A percentile compares a stretch with the other conserved stretches of the same genome.
Evolutionary conservation across 225 moss, liverwort and hornwort genomes (phyloP).

Genomic region (Bryum argenteum): DNA sequence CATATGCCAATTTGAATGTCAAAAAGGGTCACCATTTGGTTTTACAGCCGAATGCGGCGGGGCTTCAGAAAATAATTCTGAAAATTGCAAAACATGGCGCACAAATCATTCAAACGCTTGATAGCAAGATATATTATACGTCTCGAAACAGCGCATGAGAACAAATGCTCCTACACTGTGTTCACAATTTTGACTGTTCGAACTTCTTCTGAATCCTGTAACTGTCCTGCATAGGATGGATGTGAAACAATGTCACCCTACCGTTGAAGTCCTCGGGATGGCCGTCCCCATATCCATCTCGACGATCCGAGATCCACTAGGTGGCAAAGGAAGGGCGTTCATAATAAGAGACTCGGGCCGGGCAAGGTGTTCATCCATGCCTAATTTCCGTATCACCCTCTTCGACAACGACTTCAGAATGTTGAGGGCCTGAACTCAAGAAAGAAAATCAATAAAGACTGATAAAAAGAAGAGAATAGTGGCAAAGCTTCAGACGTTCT

Average conservation of each 20-base stretch:
- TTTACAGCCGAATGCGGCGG: conserved; percentile 10
- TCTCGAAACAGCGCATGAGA: conserved; percentile 4
- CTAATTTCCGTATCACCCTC: conserved; percentile 59
- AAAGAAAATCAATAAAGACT: neutral
- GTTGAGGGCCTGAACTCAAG: conserved; percentile 59
- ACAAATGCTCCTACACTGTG: conserved; percentile 10
- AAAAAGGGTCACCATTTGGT: neutral
- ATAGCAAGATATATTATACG: conserved; percentile 1
- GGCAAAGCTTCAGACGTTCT: conserved; percentile 6
- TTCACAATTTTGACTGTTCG: conserved; percentile 2
- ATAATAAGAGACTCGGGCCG: conserved; percentile 81
- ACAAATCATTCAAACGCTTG: neutral
- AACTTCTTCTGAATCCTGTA: conserved; percentile 23
- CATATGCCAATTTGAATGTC: neutral
- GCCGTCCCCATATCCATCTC: conserved; percentile 62
- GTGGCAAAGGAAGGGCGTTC: conserved; percentile 75
- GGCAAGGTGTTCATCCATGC: conserved; percentile 68
- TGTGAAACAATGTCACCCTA: conserved; percentile 36
- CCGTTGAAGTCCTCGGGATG: conserved; percentile 47
- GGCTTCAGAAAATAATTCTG: conserved; percentile 4
- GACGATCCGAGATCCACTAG: conserved; percentile 71
- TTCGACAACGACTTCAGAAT: conserved; percentile 65
- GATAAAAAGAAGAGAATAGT: conserved; percentile 13
- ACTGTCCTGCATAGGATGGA: conserved; percentile 6
- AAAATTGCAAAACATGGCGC: neutral